Base-by-base conservation (phyloP, 345 rosid species). In the Gossypium bickii region DNA sequence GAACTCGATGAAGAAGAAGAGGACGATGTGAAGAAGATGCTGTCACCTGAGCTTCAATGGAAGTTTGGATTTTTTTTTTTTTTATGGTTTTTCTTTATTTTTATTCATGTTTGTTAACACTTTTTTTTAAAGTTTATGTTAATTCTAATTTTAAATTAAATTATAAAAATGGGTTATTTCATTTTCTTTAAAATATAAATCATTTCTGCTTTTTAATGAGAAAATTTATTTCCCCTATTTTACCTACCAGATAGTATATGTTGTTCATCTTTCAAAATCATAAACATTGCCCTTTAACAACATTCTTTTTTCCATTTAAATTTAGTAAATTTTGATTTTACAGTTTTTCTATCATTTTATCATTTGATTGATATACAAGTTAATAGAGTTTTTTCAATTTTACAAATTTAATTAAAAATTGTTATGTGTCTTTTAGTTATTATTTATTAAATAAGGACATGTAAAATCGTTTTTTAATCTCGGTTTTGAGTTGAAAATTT, bases 41-140 rank as follows among this genome's bases (percentile, higher is more conserved):
- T 77, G 58, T 78, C 61, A 73, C 17, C 47, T 60, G 63, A 76
- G 73, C 81, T 71, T 27, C 80, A 57, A 67, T 57, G 66, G 29
- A 68, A 79, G 49, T 65, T 62, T 61, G 67, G n/a, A 22, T 12
- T 8, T 45, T 20, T n/a, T 1, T 44, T 45, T 45, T 7, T 45
- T 68, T 49, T 68, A 9, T 4, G 2, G 1, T 47, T 67, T 44
- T 47, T 47, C 13, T 47, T 47, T 47, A 9, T 12, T 47, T 47
- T 47, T 10, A 45, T 45, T 45, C 12, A 9, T 10, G 10, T 45
- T 45, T 45, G 10, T 2, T 45, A 34, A 34, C 7, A 34, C 41
- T 1, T 5, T 34, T 34, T 34, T 5, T 34, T 5, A 0, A 34
- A 47, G 0, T 12, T 47, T 47, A 11, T 47, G 41, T 11, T 47